These are phyloP conservation scores for Phialophora verrucosa DNA, from an alignment of 2,329 filamentous ascomycete genomes.

Conservation along the genomic window DNA sequence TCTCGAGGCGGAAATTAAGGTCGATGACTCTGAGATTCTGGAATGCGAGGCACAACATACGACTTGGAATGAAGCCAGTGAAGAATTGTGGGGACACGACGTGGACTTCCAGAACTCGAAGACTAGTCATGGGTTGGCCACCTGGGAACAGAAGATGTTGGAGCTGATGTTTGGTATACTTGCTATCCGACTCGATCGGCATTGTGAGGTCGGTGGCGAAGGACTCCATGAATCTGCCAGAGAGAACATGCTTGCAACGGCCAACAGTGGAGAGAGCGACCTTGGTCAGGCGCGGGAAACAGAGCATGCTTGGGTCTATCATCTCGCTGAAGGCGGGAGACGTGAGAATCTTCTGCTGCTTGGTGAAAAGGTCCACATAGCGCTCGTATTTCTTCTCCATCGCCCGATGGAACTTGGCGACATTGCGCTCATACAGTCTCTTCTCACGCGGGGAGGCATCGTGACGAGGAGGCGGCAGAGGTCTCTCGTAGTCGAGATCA, in stretches of 20 bases:
- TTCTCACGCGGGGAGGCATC: constrained; percentile 30
- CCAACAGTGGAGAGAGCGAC: constrained; percentile 34
- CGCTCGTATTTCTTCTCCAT: constrained; percentile 32
- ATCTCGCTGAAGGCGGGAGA: constrained; percentile 23
- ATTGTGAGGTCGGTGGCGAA: constrained; percentile 36
- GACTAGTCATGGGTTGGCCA: constrained; percentile 22
- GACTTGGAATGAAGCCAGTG: constrained; percentile 25
- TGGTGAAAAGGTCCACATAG: constrained; percentile 32
- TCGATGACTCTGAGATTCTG: constrained; percentile 31
- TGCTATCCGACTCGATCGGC: constrained; percentile 33
- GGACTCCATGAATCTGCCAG: constrained; percentile 34
- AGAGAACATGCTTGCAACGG: constrained; percentile 36
- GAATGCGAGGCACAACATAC: constrained; percentile 30
- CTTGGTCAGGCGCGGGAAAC: constrained; percentile 34
- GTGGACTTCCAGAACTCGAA: constrained; percentile 29
- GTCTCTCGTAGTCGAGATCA: constrained; percentile 33
- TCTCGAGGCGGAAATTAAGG: constrained; percentile 34
- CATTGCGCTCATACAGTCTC: constrained; percentile 38
- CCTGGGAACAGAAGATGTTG: constrained; percentile 34
- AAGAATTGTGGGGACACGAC: constrained; percentile 38
- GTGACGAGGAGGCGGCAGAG: constrained; percentile 21
- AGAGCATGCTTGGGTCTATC: constrained; percentile 27
- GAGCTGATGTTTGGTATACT: constrained; percentile 36
- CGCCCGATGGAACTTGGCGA: constrained; percentile 34
- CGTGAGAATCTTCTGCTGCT: constrained; percentile 34